Base-by-base conservation (phyloP, 495 filamentous ascomycete species). In the Neurospora sp. region DNA sequence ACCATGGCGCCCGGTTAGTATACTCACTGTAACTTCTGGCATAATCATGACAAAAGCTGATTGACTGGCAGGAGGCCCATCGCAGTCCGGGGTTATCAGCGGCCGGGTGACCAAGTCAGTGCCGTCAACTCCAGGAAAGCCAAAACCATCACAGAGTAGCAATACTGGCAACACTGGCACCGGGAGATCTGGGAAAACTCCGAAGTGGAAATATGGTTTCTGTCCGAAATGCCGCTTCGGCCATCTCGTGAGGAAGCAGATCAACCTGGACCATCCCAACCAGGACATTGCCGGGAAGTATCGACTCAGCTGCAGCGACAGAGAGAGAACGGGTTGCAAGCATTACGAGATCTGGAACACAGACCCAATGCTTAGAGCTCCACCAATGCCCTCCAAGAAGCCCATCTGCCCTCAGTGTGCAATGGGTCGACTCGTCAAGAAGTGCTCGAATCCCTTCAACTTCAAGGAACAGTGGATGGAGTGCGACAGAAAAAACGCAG, bases 211-310 rank as follows among this genome's bases (percentile, higher is more conserved):
- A 66, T 74, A 76, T 62, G 76, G 76, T 19, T 76, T 62, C 19
- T 78, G 76, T 43, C 76, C 76, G 1, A 9, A 48, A 42, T 78
- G 76, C 71, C 5, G 4, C 8, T 73, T 40, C 10, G 76, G 76
- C 42, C 69, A 71, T 19, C 75, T 72, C 38, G 45, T 74, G n/a
- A 71, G 72, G n/a, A 21, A 36, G 19, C 71, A 39, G 31, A 70
- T 69, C 70, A 71, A 73, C n/a, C 75, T 39, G 37, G 24, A 70
- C 15, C 72, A 70, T 13, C 2, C 4, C 7, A 70, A 59, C 17
- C 19, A 37, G 17, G 34, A 72, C 70, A 66, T 66, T 4, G 31
- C 59, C 13, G 76, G 71, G 31, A 71, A 71, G 31, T 72, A 70
- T 39, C 70, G 69, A 15, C 75, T 73, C 66, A 66, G 69, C 19